Percentiles rank a stretch among this genome's conserved stretches.
Evolutionary conservation across 2,329 filamentous ascomycete genomes (phyloP).

Genomic region (Penicillium sp.): DNA sequence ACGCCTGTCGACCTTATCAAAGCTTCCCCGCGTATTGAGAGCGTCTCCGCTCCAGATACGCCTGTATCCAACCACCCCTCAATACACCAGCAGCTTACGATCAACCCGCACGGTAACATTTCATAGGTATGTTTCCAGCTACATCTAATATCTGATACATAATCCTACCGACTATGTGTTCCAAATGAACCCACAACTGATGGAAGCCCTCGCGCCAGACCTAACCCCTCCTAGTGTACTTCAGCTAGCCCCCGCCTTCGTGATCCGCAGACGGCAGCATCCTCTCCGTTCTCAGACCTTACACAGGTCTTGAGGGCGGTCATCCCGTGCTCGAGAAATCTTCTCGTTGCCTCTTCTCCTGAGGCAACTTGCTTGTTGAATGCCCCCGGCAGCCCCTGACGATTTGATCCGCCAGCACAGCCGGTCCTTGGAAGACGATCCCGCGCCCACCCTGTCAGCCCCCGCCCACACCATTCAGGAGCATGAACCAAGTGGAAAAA

Average conservation of each 20-base stretch:
- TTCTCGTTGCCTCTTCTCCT: slow-evolving; percentile 27
- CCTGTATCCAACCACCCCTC: slow-evolving; percentile 1
- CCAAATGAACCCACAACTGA: background rate
- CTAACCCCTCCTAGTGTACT: slow-evolving; percentile 11
- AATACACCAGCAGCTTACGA: background rate
- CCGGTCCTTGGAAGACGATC: slow-evolving; percentile 38
- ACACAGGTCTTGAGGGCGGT: slow-evolving; percentile 36
- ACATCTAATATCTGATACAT: too few relatives aligned
- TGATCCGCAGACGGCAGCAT: background rate
- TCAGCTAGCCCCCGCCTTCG: slow-evolving; percentile 5
- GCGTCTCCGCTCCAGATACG: slow-evolving; percentile 32
- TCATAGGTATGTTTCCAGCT: slow-evolving; percentile 9
- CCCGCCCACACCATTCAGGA: slow-evolving; percentile 31
- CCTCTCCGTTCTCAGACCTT: slow-evolving; percentile 39
- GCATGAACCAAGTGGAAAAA: slow-evolving; percentile 38
- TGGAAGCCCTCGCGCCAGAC: slow-evolving; percentile 7
- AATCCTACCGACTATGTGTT: background rate
- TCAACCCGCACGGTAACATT: background rate
- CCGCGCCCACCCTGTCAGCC: slow-evolving; percentile 31
- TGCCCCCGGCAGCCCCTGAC: slow-evolving; percentile 46
- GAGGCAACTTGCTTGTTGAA: slow-evolving; percentile 42
- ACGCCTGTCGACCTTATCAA: slow-evolving; percentile 28
- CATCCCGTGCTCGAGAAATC: slow-evolving; percentile 8
- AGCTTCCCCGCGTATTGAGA: slow-evolving; percentile 33
- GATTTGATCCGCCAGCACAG: slow-evolving; percentile 40